Conservation (phyloP, 2,329 filamentous ascomycete genomes). For the Cytospora leucostoma region DNA sequence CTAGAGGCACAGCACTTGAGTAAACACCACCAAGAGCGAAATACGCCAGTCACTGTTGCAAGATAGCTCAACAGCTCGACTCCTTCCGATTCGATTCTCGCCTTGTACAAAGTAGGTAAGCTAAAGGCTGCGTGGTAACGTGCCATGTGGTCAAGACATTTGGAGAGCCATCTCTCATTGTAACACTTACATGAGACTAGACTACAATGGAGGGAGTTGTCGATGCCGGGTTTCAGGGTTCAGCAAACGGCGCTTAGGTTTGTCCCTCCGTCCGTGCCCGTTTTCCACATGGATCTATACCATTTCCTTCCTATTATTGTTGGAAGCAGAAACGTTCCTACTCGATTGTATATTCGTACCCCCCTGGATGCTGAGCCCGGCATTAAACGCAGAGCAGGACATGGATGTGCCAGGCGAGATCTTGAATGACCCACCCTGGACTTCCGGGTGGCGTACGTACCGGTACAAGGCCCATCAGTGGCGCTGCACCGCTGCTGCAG, state of each 20-base stretch:
- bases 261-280: conserved; percentile 16
- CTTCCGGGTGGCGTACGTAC: conserved; percentile 15
- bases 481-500: conserved; percentile 35
- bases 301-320: conserved; percentile 1
- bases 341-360: conserved; percentile 12
- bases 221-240: conserved; percentile 20
- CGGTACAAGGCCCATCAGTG: conserved; percentile 29
- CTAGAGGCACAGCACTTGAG: conserved; percentile 5
- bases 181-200: conserved; percentile 17
- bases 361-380: conserved; percentile 18
- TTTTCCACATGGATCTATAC: conserved; percentile 9
- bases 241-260: conserved; percentile 21
- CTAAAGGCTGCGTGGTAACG: conserved; percentile 20
- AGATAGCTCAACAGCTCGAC: not conserved
- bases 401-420: conserved; percentile 27
- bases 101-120: not conserved
- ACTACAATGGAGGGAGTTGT: conserved; percentile 12
- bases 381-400: conserved; percentile 17
- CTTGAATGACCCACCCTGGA: conserved; percentile 15
- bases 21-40: not conserved
- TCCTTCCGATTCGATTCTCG: not conserved
- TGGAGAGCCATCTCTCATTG: conserved; percentile 17
- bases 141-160: conserved; percentile 17
- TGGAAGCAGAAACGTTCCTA: not conserved
- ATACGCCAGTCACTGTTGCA: not conserved